Conservation (phyloP, 2,329 filamentous ascomycete genomes). For the Akanthomyces lecanii region DNA sequence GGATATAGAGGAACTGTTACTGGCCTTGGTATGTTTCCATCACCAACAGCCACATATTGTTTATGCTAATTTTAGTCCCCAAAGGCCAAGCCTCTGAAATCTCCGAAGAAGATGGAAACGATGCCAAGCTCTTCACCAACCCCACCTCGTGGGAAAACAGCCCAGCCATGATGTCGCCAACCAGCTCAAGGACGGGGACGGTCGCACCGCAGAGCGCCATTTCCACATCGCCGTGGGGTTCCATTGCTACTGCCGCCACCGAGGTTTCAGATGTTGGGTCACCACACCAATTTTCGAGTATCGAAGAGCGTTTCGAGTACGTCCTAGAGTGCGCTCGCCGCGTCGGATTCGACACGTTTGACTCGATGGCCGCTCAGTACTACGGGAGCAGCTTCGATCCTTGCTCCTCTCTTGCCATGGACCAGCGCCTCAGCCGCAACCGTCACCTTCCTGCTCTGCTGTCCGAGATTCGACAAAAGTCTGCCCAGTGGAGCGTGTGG, state of each 20-base stretch:
- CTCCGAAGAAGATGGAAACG: slow-evolving; percentile 16
- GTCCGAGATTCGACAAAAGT: slow-evolving; percentile 15
- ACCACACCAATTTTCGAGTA: slow-evolving; percentile 3
- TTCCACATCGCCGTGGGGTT: slow-evolving; percentile 13
- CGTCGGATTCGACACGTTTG: slow-evolving; percentile 19
- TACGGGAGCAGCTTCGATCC: slow-evolving; percentile 19
- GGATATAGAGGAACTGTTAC: slow-evolving; percentile 10
- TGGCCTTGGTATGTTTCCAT: slow-evolving; percentile 1
- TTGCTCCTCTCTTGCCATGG: slow-evolving; percentile 18
- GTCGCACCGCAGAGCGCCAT: slow-evolving; percentile 6
- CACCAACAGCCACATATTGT: too few relatives aligned
- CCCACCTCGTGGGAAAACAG: slow-evolving; percentile 16
- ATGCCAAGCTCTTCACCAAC: slow-evolving; percentile 10
- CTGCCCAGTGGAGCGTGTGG: slow-evolving; percentile 24
- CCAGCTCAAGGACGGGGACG: slow-evolving; percentile 17
- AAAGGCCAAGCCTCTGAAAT: slow-evolving; percentile 11
- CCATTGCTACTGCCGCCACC: slow-evolving; percentile 14
- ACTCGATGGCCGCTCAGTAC: slow-evolving; percentile 19
- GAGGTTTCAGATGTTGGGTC: slow-evolving; percentile 11
- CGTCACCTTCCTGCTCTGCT: slow-evolving; percentile 18
- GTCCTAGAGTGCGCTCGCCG: slow-evolving; percentile 18
- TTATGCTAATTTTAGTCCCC: not conserved
- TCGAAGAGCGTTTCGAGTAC: slow-evolving; percentile 20
- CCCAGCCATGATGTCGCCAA: slow-evolving; percentile 16
- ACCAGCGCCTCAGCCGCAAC: slow-evolving; percentile 20